Evolutionary conservation across 306 rosid species (phyloP).

Genomic region (Purshia tridentata): DNA sequence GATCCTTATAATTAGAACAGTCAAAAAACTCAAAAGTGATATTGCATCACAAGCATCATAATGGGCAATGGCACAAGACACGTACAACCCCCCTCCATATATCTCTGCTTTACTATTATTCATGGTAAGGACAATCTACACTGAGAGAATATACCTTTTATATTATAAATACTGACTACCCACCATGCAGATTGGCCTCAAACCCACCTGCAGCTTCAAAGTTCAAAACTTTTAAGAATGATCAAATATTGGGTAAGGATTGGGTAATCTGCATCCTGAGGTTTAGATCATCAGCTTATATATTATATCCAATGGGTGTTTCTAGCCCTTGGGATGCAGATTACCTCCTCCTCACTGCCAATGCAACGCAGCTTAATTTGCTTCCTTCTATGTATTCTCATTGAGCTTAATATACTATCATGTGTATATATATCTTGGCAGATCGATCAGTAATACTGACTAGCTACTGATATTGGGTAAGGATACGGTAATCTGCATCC

Average conservation of each 20-base stretch:
- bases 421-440: too few relatives aligned
- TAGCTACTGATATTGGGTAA: not conserved
- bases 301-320: not conserved
- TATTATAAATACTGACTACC: not conserved
- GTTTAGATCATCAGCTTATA: not conserved
- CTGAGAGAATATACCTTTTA: not conserved
- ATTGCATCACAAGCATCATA: not conserved
- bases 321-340: slow-evolving; percentile 12
- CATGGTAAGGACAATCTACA: not conserved
- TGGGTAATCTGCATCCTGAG: slow-evolving; percentile 17
- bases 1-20: not conserved
- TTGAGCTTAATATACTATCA: too few relatives aligned
- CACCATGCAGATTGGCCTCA: not conserved
- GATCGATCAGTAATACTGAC: too few relatives aligned
- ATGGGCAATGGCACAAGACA: not conserved
- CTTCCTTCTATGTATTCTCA: too few relatives aligned
- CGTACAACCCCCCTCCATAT: not conserved
- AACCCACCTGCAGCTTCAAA: not conserved
- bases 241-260: slow-evolving; percentile 3
- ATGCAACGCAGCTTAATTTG: not conserved
- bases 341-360: slow-evolving; percentile 3
- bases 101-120: not conserved
- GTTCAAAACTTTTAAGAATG: not conserved
- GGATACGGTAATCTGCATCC: not conserved
- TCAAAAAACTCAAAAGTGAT: not conserved